These are phyloP conservation scores for Colletotrichum abscissum DNA, from an alignment of 2,329 filamentous ascomycete genomes.

Conservation along the genomic window DNA sequence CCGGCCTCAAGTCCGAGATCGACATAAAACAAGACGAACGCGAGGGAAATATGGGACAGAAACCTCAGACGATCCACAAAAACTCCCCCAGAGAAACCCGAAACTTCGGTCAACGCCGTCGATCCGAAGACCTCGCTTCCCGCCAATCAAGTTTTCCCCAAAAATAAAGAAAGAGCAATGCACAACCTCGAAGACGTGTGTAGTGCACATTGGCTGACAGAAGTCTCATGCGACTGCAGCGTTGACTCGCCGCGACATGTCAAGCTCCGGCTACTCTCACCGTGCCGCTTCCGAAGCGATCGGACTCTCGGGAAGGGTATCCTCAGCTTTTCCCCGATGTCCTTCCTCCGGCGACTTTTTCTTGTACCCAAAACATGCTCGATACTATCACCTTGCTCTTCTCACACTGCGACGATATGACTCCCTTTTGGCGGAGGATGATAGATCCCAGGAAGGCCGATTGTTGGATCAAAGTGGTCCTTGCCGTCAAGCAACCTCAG, in stretches of 20 bases:
- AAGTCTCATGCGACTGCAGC: not conserved
- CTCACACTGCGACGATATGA: not conserved
- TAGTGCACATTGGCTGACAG: not conserved
- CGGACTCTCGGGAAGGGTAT: not conserved
- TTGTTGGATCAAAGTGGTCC: not conserved
- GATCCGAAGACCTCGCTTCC: not conserved
- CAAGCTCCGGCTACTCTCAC: not conserved
- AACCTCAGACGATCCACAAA: not conserved
- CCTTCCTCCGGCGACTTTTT: not conserved
- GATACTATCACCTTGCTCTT: accelerated
- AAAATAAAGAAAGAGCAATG: not conserved
- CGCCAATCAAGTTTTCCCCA: not conserved
- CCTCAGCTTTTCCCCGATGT: not conserved
- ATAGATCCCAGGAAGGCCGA: not conserved
- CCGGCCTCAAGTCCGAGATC: not conserved
- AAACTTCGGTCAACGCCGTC: not conserved
- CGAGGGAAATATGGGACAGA: not conserved
- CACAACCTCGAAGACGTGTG: not conserved
- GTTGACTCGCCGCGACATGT: not conserved
- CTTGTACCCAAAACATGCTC: not conserved
- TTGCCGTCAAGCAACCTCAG: constrained; percentile 13
- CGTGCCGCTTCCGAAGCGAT: not conserved
- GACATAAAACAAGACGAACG: constrained; percentile 7
- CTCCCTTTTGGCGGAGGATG: not conserved
- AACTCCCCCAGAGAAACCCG: not conserved